phyloP scores from a whole-genome alignment of 345 rosid genomes.

The Eucalyptus coolabah region DNA sequence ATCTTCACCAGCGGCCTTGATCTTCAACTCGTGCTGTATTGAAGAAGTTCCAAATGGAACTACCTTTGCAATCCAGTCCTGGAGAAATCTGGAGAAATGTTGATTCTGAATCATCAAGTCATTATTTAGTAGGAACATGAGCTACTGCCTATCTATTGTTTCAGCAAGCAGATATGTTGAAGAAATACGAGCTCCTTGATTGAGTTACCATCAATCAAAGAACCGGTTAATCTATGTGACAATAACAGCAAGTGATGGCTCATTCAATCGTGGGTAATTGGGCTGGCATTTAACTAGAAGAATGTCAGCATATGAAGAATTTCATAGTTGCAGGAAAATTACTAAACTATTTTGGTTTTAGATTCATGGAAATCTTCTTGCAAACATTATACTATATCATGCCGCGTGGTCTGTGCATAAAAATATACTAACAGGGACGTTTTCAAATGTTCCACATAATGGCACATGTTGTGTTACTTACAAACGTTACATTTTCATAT shows the following conservation, averaged over 20 bases:
- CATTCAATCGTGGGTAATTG: background rate
- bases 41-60: background rate
- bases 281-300: background rate
- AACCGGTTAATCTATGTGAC: background rate
- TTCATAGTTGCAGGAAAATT: background rate
- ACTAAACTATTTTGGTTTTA: too few species aligned
- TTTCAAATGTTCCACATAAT: background rate
- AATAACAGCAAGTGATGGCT: background rate
- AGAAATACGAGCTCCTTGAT: background rate
- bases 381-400: background rate
- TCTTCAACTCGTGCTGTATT: background rate
- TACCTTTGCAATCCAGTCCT: background rate
- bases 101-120: background rate
- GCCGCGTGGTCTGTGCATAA: too few species aligned
- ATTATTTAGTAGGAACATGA: background rate
- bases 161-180: background rate
- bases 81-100: background rate
- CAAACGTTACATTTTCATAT: too few species aligned
- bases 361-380: too few species aligned
- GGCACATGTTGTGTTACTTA: background rate
- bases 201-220: background rate
- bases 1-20: background rate
- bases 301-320: background rate
- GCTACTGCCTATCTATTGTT: background rate
- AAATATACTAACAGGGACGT: too few species aligned